Evolutionary conservation across 331 rosid genomes (phyloP).

Genomic region (Ulmus americana): DNA sequence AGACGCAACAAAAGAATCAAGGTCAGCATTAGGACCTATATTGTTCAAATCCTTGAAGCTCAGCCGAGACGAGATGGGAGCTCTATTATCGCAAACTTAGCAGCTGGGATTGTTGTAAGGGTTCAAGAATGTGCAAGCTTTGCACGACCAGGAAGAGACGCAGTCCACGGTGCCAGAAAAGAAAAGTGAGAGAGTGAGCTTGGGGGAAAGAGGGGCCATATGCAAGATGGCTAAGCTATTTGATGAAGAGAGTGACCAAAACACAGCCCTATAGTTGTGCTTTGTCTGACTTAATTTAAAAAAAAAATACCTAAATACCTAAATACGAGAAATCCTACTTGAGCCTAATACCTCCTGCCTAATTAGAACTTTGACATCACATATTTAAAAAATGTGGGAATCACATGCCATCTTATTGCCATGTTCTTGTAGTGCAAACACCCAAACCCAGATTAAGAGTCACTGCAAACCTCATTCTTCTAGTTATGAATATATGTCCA

Average conservation of each 20-base stretch:
- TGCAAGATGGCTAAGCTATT: conserved; percentile 51
- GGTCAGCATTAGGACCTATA: conserved; percentile 26
- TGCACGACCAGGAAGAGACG: conserved; percentile 61
- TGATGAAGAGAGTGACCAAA: conserved; percentile 29
- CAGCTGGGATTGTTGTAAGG: conserved; percentile 49
- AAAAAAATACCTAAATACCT: too few species aligned
- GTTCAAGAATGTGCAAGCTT: conserved; percentile 81
- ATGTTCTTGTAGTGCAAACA: too few species aligned
- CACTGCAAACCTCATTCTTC: too few species aligned
- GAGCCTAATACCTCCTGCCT: too few species aligned
- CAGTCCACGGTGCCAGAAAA: background rate
- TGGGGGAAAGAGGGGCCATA: conserved; percentile 38
- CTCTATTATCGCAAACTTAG: conserved; percentile 51
- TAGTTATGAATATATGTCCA: too few species aligned
- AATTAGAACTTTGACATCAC: too few species aligned
- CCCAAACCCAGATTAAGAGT: too few species aligned
- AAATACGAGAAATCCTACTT: too few species aligned
- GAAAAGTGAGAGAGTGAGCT: conserved; percentile 6
- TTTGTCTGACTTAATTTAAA: too few species aligned
- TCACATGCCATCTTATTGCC: too few species aligned
- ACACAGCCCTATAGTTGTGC: too few species aligned
- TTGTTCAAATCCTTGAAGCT: conserved; percentile 43
- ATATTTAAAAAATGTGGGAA: too few species aligned
- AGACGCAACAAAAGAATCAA: conserved; percentile 59
- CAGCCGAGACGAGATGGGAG: conserved; percentile 42